These are phyloP conservation scores for Drechslerella dactyloides DNA, from an alignment of 2,329 filamentous ascomycete species.

Conservation along the genomic window DNA sequence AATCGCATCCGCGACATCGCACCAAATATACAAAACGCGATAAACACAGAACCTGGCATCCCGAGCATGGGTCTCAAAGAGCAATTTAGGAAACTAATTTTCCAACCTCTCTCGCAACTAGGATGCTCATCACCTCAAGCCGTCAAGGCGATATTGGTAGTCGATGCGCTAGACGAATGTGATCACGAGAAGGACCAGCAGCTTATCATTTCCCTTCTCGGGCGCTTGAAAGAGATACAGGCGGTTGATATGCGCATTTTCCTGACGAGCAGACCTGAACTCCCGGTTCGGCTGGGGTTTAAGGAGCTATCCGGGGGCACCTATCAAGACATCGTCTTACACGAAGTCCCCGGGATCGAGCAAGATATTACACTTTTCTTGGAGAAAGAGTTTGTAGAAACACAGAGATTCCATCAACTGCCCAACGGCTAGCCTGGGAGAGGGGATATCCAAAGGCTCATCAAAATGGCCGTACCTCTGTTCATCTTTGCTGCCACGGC, in stretches of 20 bases:
- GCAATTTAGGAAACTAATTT: slow-evolving; percentile 13
- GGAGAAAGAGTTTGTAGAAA: slow-evolving; percentile 53
- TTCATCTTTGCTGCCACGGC: too few species aligned
- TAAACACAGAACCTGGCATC: background rate
- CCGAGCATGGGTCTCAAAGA: background rate
- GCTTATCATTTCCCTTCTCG: slow-evolving; percentile 56
- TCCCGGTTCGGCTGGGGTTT: slow-evolving; percentile 59
- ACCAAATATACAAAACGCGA: background rate
- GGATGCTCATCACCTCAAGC: background rate
- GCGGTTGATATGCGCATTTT: slow-evolving; percentile 57
- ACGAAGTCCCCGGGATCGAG: slow-evolving; percentile 57
- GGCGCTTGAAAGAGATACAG: slow-evolving; percentile 21
- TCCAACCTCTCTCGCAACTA: slow-evolving; percentile 1
- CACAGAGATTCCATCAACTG: too few species aligned
- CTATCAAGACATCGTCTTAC: slow-evolving; percentile 57
- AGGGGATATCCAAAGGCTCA: too few species aligned
- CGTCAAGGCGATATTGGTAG: slow-evolving; percentile 54
- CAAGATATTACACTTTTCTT: slow-evolving; percentile 59
- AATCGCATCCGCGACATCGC: background rate
- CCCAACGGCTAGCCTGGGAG: too few species aligned
- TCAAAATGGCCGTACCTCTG: too few species aligned
- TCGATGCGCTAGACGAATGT: slow-evolving; percentile 58
- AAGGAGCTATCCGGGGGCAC: slow-evolving; percentile 52
- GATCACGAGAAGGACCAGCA: slow-evolving; percentile 55
- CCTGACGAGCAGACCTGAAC: slow-evolving; percentile 60